Conservation (phyloP, 2,329 filamentous ascomycete genomes). For the Hypoxylon rubiginosum region DNA sequence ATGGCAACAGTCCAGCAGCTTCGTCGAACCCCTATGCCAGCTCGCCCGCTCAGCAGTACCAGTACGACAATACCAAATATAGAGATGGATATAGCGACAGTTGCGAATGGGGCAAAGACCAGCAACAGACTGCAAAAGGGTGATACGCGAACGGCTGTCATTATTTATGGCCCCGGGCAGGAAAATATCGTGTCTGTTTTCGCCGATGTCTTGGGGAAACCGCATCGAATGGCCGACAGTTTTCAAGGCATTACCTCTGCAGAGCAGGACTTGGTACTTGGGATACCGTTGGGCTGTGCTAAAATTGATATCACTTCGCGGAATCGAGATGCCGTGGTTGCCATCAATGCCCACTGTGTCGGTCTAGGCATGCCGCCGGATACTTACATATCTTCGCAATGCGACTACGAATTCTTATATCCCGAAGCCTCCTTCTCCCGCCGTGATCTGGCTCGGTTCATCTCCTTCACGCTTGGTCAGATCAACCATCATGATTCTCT, state of each 20-base stretch:
- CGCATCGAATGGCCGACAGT: constrained; percentile 70
- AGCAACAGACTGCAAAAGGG: constrained; percentile 64
- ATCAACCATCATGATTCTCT: constrained; percentile 82
- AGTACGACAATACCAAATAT: constrained; percentile 43
- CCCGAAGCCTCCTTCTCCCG: constrained; percentile 78
- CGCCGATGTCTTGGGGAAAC: constrained; percentile 83
- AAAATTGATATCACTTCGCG: constrained; percentile 70
- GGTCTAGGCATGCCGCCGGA: constrained; percentile 79
- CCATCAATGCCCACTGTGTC: constrained; percentile 83
- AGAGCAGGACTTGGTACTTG: constrained; percentile 76
- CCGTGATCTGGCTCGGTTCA: constrained; percentile 81
- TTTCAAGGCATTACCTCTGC: constrained; percentile 67
- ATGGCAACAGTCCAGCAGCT: constrained; percentile 62
- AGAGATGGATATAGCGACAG: constrained; percentile 47
- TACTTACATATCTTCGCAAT: constrained; percentile 72
- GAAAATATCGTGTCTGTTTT: constrained; percentile 81
- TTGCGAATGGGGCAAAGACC: constrained; percentile 56
- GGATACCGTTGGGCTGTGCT: constrained; percentile 70
- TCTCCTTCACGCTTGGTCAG: constrained; percentile 84
- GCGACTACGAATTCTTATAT: constrained; percentile 91
- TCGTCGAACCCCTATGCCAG: constrained; percentile 65
- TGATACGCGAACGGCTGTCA: constrained; percentile 71
- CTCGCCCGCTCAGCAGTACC: constrained; percentile 56
- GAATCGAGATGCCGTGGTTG: constrained; percentile 70
- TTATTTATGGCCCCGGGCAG: constrained; percentile 79